Evolutionary conservation across 163 green algal species (phyloP).

Genomic region (Volvox carteri): DNA sequence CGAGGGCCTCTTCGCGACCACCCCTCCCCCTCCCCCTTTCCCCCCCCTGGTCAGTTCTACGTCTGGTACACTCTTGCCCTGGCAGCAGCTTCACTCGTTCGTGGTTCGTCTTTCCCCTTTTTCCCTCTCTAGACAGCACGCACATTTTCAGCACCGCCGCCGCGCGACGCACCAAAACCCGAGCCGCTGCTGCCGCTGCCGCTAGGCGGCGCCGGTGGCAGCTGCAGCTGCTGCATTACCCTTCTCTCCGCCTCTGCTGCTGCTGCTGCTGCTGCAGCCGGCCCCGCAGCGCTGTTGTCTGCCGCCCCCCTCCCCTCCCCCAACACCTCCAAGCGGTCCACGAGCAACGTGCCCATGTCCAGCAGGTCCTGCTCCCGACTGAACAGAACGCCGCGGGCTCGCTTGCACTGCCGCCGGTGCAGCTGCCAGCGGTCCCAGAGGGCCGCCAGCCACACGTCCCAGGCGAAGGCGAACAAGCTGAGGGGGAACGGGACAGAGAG

Average conservation of each 20-base stretch:
- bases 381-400: conserved; percentile 16
- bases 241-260: background rate
- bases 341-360: conserved; percentile 25
- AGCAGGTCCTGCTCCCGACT: conserved; percentile 21
- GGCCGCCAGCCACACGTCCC: conserved; percentile 21
- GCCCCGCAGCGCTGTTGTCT: background rate
- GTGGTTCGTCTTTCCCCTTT: too few species aligned
- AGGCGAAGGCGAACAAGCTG: conserved; percentile 17
- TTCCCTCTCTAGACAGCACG: too few species aligned
- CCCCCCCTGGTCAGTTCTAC: too few species aligned
- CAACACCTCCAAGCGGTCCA: conserved; percentile 4
- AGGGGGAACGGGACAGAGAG: background rate
- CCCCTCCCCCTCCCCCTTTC: too few species aligned
- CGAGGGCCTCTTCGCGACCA: too few species aligned
- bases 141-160: too few species aligned
- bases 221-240: too few species aligned
- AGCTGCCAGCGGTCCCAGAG: conserved; percentile 41
- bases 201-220: too few species aligned
- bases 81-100: too few species aligned
- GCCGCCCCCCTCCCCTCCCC: background rate
- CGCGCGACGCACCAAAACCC: too few species aligned
- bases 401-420: conserved; percentile 41
- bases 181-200: too few species aligned
- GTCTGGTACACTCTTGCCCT: too few species aligned
- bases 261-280: background rate